Evolutionary conservation across 148 eudicot genomes (phyloP).

Genomic region (Camellia sinensis): DNA sequence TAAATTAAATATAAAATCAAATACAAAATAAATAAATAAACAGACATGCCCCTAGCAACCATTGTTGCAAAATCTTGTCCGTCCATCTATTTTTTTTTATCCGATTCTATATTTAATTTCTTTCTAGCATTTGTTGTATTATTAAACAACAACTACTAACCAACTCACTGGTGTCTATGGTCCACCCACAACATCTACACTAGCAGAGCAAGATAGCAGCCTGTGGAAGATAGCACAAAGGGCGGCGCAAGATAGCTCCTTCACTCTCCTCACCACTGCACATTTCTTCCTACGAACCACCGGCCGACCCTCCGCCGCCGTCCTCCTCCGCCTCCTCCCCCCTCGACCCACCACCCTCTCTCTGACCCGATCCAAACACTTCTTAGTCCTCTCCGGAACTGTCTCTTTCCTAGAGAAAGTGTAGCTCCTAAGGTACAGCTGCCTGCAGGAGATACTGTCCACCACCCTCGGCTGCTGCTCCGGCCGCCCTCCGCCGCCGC

Average conservation of each 20-base stretch:
- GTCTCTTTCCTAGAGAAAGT: conserved; percentile 54
- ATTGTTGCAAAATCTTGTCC: no score
- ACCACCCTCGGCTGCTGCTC: conserved; percentile 31
- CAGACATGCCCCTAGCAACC: no score
- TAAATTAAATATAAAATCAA: no score
- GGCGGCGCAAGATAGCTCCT: conserved; percentile 28
- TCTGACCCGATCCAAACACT: conserved; percentile 38
- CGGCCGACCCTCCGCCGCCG: not conserved
- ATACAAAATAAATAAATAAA: no score
- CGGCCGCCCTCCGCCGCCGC: not conserved
- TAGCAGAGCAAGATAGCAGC: conserved; percentile 41
- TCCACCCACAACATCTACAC: conserved; percentile 31
- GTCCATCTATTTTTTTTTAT: no score
- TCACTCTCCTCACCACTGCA: conserved; percentile 15
- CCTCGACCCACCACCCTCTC: conserved; percentile 22
- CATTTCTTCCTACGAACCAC: not conserved
- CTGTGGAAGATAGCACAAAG: conserved; percentile 26
- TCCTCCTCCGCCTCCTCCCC: conserved; percentile 10
- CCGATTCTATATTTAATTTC: no score
- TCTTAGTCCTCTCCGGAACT: conserved; percentile 25
- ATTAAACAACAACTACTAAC: not conserved
- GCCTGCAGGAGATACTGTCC: conserved; percentile 61
- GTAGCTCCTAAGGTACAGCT: conserved; percentile 61
- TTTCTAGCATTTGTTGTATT: not conserved
- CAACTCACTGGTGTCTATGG: not conserved